phyloP scores from a whole-genome alignment of 805 yeast species.

The Blastobotrys americana region DNA sequence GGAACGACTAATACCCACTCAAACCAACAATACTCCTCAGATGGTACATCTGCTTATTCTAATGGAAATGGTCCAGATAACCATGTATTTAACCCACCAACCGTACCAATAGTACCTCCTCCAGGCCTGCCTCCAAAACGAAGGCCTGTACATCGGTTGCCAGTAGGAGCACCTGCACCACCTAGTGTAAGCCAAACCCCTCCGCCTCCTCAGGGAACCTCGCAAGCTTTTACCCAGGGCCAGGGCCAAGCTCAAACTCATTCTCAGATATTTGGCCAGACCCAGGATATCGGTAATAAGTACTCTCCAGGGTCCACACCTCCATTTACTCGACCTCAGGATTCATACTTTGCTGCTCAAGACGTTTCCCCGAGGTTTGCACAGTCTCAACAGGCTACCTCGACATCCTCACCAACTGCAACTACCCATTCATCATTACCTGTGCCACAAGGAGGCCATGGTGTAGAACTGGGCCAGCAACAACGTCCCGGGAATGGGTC shows the following conservation, averaged over 20 bases:
- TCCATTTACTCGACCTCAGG: background rate
- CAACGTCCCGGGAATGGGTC: too few relatives aligned
- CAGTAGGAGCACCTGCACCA: conserved; percentile 7
- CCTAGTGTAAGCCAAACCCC: conserved; percentile 2
- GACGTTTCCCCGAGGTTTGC: too few relatives aligned
- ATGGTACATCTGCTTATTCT: too few relatives aligned
- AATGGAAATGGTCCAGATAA: conserved; percentile 6
- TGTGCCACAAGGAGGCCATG: too few relatives aligned
- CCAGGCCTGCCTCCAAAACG: conserved; percentile 13
- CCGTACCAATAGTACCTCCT: conserved; percentile 11
- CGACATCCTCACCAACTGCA: too few relatives aligned
- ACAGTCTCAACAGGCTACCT: too few relatives aligned
- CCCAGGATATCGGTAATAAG: background rate
- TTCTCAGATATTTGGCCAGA: background rate
- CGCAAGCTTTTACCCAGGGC: background rate
- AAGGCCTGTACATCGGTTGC: conserved; percentile 15
- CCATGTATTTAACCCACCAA: conserved; percentile 9
- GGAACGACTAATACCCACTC: too few relatives aligned
- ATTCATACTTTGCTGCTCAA: background rate
- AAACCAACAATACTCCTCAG: too few relatives aligned
- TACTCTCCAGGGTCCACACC: background rate
- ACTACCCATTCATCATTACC: too few relatives aligned
- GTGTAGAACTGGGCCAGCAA: too few relatives aligned
- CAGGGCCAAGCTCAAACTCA: background rate
- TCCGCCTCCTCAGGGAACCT: background rate